Percentiles rank a stretch among this genome's conserved stretches.
phyloP scores from a whole-genome alignment of 75 land plant genomes.

The Cupressus sempervirens region DNA sequence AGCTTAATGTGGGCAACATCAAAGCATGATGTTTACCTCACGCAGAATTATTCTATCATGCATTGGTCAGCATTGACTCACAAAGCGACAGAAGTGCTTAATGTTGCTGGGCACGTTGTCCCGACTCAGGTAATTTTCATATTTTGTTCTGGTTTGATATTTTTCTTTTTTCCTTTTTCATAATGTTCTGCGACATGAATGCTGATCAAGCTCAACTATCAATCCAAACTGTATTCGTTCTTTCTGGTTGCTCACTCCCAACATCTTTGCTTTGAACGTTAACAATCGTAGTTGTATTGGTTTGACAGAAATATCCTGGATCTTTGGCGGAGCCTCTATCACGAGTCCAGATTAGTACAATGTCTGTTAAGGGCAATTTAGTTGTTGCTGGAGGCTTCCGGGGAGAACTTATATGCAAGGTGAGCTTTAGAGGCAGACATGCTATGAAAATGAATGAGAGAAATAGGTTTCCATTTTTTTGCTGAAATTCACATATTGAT shows the following conservation, averaged over 20 bases:
- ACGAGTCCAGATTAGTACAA: conserved; percentile 69
- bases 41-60: conserved; percentile 78
- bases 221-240: not conserved
- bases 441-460: not conserved
- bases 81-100: conserved; percentile 63
- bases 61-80: conserved; percentile 70
- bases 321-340: conserved; percentile 32
- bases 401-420: conserved; percentile 61
- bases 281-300: not conserved
- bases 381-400: conserved; percentile 57
- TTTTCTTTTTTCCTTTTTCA: not conserved
- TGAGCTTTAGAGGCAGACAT: conserved; percentile 7
- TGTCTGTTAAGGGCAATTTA: conserved; percentile 52
- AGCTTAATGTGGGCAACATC: conserved; percentile 85
- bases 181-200: not conserved
- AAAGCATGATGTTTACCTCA: conserved; percentile 77
- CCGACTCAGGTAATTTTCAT: conserved; percentile 37
- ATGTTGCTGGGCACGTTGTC: conserved; percentile 52
- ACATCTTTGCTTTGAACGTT: not conserved
- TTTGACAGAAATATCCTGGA: conserved; percentile 37
- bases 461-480: not conserved
- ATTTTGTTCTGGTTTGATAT: not conserved
- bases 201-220: not conserved
- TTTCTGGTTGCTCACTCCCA: not conserved
- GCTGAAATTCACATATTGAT: not conserved